These are phyloP conservation scores for Stereum hirsutum DNA, from an alignment of 1,284 basidiomycete species.

Conservation along the genomic window DNA sequence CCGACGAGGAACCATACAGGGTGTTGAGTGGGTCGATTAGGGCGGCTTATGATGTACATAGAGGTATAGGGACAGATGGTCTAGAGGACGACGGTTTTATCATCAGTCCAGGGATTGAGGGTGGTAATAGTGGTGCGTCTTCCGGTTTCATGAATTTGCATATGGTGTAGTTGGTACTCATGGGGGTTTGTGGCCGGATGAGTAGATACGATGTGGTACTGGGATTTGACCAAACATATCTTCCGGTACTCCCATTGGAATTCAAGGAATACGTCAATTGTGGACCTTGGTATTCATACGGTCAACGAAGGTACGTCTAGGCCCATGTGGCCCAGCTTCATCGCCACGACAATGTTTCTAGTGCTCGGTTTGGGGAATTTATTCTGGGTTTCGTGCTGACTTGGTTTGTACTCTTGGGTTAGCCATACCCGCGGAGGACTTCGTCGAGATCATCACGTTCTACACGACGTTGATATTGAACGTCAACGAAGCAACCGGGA, in stretches of 20 bases:
- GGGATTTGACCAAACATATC: slow-evolving; percentile 38
- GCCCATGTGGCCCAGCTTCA: too few relatives aligned
- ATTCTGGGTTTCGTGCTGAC: too few relatives aligned
- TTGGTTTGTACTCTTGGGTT: too few relatives aligned
- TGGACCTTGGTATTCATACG: slow-evolving; percentile 49
- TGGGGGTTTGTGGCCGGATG: not conserved
- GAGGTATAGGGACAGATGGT: too few relatives aligned
- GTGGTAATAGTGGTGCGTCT: slow-evolving; percentile 31
- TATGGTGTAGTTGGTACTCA: not conserved
- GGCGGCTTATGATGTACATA: slow-evolving; percentile 29
- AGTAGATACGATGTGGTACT: slow-evolving; percentile 36
- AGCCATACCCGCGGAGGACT: slow-evolving; percentile 27
- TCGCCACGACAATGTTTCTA: too few relatives aligned
- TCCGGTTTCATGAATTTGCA: not conserved
- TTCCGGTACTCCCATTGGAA: slow-evolving; percentile 37
- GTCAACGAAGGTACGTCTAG: slow-evolving; percentile 32
- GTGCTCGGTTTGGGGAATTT: too few relatives aligned
- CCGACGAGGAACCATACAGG: slow-evolving; percentile 33
- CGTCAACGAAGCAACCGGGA: slow-evolving; percentile 27
- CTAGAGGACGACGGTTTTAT: slow-evolving; percentile 21
- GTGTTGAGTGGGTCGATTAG: slow-evolving; percentile 43
- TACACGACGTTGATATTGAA: slow-evolving; percentile 39
- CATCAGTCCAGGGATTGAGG: slow-evolving; percentile 44
- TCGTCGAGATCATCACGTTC: slow-evolving; percentile 36
- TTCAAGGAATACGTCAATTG: slow-evolving; percentile 21